These are phyloP conservation scores for Glycine tomentella DNA, from an alignment of 306 rosid genomes.

Conservation along the genomic window DNA sequence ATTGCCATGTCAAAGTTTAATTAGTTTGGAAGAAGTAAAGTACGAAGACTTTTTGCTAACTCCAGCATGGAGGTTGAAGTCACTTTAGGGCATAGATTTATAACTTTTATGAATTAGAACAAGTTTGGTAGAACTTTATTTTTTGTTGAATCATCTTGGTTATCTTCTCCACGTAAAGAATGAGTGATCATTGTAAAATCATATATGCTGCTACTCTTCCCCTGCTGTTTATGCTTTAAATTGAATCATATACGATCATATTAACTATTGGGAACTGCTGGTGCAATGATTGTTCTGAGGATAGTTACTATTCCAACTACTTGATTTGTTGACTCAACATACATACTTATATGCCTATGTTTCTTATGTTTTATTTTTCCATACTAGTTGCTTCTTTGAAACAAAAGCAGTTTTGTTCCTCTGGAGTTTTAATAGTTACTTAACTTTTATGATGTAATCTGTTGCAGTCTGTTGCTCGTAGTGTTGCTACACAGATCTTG, in stretches of 20 bases:
- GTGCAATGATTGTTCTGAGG: slow-evolving; percentile 21
- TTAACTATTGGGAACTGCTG: neutral
- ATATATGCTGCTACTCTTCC: neutral
- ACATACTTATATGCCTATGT: slow-evolving; percentile 23
- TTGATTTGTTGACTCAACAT: slow-evolving; percentile 29
- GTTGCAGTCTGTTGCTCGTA: slow-evolving; percentile 69
- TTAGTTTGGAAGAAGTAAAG: neutral
- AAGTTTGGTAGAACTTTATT: neutral
- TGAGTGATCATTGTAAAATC: slow-evolving; percentile 9
- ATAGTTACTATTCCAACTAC: neutral
- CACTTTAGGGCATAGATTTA: too few relatives aligned
- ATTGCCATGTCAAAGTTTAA: slow-evolving; percentile 19
- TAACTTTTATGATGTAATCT: slow-evolving; percentile 29
- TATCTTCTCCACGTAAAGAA: slow-evolving; percentile 5
- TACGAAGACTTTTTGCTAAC: slow-evolving; percentile 22
- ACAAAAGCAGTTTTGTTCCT: slow-evolving; percentile 9
- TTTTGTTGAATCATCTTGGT: neutral
- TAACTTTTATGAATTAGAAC: slow-evolving; percentile 15
- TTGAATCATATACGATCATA: slow-evolving; percentile 2
- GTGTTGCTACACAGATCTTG: slow-evolving; percentile 68
- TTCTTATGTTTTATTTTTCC: slow-evolving; percentile 20
- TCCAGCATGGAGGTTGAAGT: slow-evolving; percentile 9
- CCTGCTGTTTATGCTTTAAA: slow-evolving; percentile 4
- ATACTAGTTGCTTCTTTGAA: slow-evolving; percentile 4
- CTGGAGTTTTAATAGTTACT: slow-evolving; percentile 23